Evolutionary conservation across 345 rosid species (phyloP), one percentile per base, ranked within the genome.

Genomic region (Hibiscus tridactylites): DNA sequence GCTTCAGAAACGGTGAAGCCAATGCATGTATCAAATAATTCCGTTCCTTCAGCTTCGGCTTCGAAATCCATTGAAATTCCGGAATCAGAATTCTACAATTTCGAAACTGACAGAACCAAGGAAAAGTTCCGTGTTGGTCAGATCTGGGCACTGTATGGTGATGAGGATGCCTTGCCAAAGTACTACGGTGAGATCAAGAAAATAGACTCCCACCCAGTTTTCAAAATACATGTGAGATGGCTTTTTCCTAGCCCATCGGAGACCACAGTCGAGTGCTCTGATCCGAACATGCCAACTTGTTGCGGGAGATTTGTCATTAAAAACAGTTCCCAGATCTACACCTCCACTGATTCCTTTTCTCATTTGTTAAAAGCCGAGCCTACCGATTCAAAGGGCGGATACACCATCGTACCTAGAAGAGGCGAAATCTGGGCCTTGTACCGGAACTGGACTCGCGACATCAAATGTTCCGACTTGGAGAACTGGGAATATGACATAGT

Each of bases 81-180:
- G 4, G 94, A 87, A 12, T 73, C 90, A 52, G 87, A 83, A 69
- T 89, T 87, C 73, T 83, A 73, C 72, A 65, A 84, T 53, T 89
- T 89, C 35, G 91, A 85, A 73, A 77, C 71, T 3, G 75, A 58
- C 26, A 89, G 81, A 73, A 73, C 88, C 46, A 68, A 31, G 26
- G 88, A 82, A 17, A 89, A 83, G 78, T 83, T 85, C 68, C 52
- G 67, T 57, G 72, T 52, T 54, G 91, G 90, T 76, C 90, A 89
- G 81, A 76, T 89, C 26, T 89, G 94, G 94, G 79, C 94, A 19
- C 44, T 85, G 77, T 89, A 83, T 79, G 13, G 86, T 47, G 90
- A 89, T 61, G 91, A 89, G 74, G 94, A 84, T 76, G 81, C 86
- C 61, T 78, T 87, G 83, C 94, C 88, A 9, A 89, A 85, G 81